Percentiles rank a stretch among this genome's conserved stretches.
Conservation (phyloP, 2,329 filamentous ascomycete genomes). For the Pseudogymnoascus sp. region DNA sequence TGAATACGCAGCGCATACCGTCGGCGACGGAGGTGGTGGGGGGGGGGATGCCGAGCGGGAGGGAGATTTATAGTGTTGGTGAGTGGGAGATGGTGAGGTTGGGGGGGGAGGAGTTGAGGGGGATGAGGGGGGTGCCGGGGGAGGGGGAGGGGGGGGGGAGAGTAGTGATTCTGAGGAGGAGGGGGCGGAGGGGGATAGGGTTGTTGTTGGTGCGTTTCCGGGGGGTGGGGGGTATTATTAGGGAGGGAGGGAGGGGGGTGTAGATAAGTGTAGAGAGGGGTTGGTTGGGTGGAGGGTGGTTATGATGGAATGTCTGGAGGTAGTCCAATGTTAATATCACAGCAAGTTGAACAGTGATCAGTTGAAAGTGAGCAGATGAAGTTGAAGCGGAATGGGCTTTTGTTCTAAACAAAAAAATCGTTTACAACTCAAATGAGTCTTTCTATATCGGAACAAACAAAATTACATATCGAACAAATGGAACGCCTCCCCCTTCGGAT, state of each 20-base stretch:
- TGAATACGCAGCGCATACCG: slow-evolving; percentile 68
- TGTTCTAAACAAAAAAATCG: neutral
- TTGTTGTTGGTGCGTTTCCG: neutral
- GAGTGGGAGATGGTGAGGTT: slow-evolving; percentile 58
- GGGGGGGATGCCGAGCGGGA: slow-evolving; percentile 74
- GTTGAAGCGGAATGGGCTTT: neutral
- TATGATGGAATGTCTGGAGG: too few species aligned
- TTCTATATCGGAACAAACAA: neutral
- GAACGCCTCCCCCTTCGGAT: neutral
- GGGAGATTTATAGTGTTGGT: slow-evolving; percentile 71
- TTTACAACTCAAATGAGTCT: neutral
- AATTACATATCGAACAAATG: neutral
- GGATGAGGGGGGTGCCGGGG: neutral
- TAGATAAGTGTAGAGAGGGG: neutral
- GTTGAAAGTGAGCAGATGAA: neutral
- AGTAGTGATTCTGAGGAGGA: neutral
- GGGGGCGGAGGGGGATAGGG: neutral
- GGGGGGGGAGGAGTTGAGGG: slow-evolving; percentile 32
- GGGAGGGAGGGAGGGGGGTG: too few species aligned
- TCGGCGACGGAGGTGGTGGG: slow-evolving; percentile 62
- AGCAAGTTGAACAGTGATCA: too few species aligned
- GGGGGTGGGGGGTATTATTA: neutral
- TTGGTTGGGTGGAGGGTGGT: too few species aligned
- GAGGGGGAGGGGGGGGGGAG: neutral
- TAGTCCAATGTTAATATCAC: neutral